These are phyloP conservation scores for Cladosporium sp. DNA, from an alignment of 2,329 filamentous ascomycete species.

Conservation along the genomic window DNA sequence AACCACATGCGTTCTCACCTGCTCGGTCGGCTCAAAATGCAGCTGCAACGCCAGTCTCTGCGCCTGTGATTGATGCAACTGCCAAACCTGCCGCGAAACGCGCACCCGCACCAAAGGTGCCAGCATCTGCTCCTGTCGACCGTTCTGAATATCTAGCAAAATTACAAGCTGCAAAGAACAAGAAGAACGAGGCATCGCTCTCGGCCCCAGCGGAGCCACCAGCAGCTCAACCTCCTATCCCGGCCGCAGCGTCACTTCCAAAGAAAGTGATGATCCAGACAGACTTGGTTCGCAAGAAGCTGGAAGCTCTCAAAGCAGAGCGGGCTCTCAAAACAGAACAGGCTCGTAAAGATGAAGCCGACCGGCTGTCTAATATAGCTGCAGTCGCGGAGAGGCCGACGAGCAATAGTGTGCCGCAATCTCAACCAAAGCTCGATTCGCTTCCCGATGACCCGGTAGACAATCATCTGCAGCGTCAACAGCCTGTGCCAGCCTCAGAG, in stretches of 20 bases:
- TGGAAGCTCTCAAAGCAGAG: constrained; percentile 61
- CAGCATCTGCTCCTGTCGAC: constrained; percentile 34
- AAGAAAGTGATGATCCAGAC: constrained; percentile 64
- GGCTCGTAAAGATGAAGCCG: constrained; percentile 14
- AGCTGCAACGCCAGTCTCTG: neutral
- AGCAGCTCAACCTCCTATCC: neutral
- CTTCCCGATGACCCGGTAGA: too few species aligned
- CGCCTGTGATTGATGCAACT: neutral
- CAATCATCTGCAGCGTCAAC: neutral
- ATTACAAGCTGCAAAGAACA: constrained; percentile 66
- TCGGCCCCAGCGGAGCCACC: neutral
- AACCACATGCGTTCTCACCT: neutral
- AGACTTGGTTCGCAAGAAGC: constrained; percentile 69
- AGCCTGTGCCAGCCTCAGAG: too few species aligned
- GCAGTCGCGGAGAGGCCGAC: neutral
- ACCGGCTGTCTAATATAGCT: constrained; percentile 15
- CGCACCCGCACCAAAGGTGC: constrained; percentile 13
- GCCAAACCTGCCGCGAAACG: constrained; percentile 19
- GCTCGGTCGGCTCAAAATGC: neutral
- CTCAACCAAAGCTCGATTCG: neutral
- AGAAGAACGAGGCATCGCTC: constrained; percentile 38
- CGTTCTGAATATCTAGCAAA: constrained; percentile 73
- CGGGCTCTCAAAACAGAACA: constrained; percentile 24
- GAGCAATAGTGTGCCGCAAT: neutral
- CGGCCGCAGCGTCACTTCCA: constrained; percentile 3